Base-by-base conservation (phyloP, 1,284 basidiomycete genomes). In the Omphalotus olearius region DNA sequence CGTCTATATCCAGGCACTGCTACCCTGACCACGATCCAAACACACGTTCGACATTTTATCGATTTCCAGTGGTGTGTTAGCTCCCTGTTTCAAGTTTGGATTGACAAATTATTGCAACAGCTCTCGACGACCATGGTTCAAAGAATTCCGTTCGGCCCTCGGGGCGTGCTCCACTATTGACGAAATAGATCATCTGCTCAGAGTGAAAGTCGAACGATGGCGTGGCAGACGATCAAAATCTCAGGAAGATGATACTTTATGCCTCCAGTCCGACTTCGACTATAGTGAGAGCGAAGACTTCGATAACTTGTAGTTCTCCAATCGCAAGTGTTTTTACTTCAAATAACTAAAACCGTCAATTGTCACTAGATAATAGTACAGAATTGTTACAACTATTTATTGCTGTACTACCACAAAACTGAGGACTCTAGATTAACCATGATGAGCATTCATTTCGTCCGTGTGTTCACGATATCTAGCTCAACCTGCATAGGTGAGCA, bases 41-140 rank as follows among this genome's bases (percentile, higher is more conserved):
- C 76, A 6, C 84, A 87, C 60, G 67, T 88, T 45, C 69, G 78
- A 43, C 79, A 83, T 62, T 77, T 86, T 50, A 61, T 87, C 44
- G 78, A 79, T 57, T 77, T 78, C 59, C 81, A 84, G 62, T 84
- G 80, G 85, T 84, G 53, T 51, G 75, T 41, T 23, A 3, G 5
- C 23, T 23, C 23, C 30, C 51, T 16, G 1, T 57, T 36, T 30
- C 10, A 40, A 17, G 11, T 35, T 25, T 11, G 28, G n/a, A 47
- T 48, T 43, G 16, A 17, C 6, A 10, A 47, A 9, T 47, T 36
- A 17, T 4, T 14, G 37, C 9, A n/a, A 20, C 23, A 58, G 57
- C 40, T 48, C 48, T 43, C 56, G 59, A 10, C 53, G 52, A 16
- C 52, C 59, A 16, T 60, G 56, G 59, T 59, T 44, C 48, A 51